phyloP scores from a whole-genome alignment of 2,329 filamentous ascomycete genomes.

The Neonectria hederae region DNA sequence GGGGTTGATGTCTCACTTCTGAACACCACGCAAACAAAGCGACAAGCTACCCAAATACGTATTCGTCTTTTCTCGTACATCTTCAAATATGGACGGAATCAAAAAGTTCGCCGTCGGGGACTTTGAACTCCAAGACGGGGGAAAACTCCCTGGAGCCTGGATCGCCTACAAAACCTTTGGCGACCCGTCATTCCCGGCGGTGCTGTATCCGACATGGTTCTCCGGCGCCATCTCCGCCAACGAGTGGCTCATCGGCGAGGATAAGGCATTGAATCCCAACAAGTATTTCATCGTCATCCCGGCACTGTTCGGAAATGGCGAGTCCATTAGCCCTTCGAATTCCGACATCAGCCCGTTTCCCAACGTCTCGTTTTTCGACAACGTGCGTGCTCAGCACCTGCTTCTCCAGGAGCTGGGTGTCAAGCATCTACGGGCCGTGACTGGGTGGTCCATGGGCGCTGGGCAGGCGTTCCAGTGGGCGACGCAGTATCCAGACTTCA shows the following conservation, averaged over 20 bases:
- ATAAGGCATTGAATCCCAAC: slow-evolving; percentile 70
- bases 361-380: slow-evolving; percentile 57
- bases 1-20: not conserved
- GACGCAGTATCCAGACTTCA: slow-evolving; percentile 59
- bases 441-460: slow-evolving; percentile 68
- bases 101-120: slow-evolving; percentile 66
- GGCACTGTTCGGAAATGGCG: slow-evolving; percentile 62
- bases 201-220: slow-evolving; percentile 84
- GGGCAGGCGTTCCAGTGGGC: slow-evolving; percentile 63
- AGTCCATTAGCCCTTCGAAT: slow-evolving; percentile 64
- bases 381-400: slow-evolving; percentile 59
- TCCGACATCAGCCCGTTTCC: slow-evolving; percentile 54
- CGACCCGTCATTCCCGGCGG: slow-evolving; percentile 66
- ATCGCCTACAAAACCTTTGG: slow-evolving; percentile 84
- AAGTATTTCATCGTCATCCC: slow-evolving; percentile 61
- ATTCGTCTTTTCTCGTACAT: too few relatives aligned
- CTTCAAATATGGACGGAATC: slow-evolving; percentile 25
- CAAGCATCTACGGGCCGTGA: slow-evolving; percentile 54
- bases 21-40: too few relatives aligned
- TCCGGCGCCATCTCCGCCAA: slow-evolving; percentile 71
- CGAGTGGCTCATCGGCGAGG: slow-evolving; percentile 75
- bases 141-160: slow-evolving; percentile 68
- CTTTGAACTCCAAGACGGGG: slow-evolving; percentile 72
- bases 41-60: not conserved
- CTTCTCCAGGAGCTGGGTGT: slow-evolving; percentile 55